Conservation (phyloP, 2,329 filamentous ascomycete species). For the Tolypocladium nubicola region DNA sequence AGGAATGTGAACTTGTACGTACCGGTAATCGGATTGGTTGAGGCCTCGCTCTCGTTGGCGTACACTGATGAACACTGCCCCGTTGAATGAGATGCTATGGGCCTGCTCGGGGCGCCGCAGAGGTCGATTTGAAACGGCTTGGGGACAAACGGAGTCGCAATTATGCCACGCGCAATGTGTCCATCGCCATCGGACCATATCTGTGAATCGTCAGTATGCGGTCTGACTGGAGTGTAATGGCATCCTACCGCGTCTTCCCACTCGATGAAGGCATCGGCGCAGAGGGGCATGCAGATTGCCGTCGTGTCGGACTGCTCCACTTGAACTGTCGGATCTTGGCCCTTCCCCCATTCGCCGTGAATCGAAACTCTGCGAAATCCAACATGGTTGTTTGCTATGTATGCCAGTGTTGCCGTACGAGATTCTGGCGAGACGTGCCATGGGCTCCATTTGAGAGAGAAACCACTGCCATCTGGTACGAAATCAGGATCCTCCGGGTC, state of each 20-base stretch:
- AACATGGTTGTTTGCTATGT: conserved; percentile 39
- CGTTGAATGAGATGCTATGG: conserved; percentile 24
- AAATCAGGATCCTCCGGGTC: conserved; percentile 35
- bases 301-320: conserved; percentile 30
- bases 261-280: conserved; percentile 41
- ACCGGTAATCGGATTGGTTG: conserved; percentile 20
- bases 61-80: conserved; percentile 38
- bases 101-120: conserved; percentile 11
- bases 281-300: conserved; percentile 39
- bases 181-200: conserved; percentile 28
- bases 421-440: conserved; percentile 29
- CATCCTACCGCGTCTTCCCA: conserved; percentile 40
- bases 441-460: conserved; percentile 43
- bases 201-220: conserved; percentile 15
- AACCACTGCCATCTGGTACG: conserved; percentile 35
- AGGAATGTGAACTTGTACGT: neutral
- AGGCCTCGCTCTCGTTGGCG: conserved; percentile 17
- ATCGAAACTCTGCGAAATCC: conserved; percentile 43
- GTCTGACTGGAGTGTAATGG: too few relatives aligned
- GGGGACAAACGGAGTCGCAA: conserved; percentile 39
- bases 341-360: conserved; percentile 20
- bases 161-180: conserved; percentile 39
- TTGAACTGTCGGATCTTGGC: conserved; percentile 23
- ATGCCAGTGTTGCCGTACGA: conserved; percentile 35
- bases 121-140: conserved; percentile 41